Percentiles rank a stretch among this genome's conserved stretches.
Conservation (phyloP, 2,329 filamentous ascomycete genomes). For the Penicillium italicum region DNA sequence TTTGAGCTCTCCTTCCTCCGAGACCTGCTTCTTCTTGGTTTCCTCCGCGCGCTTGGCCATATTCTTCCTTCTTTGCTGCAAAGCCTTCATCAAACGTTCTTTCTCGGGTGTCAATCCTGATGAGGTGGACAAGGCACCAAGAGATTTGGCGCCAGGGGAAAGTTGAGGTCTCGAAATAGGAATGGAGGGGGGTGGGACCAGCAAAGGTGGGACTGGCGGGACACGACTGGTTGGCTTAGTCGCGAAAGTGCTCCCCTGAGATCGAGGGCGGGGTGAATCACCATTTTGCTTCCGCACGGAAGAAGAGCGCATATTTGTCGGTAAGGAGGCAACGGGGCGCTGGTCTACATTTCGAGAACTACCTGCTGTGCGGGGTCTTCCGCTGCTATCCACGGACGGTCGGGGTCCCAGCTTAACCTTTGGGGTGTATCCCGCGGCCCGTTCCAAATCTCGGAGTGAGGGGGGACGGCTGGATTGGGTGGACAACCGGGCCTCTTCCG, state of each 20-base stretch:
- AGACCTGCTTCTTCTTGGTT: constrained; percentile 25
- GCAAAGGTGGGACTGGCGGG: constrained; percentile 39
- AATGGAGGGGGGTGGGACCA: constrained; percentile 39
- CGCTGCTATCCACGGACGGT: constrained; percentile 63
- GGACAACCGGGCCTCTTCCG: constrained; percentile 37
- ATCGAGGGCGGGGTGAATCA: constrained; percentile 42
- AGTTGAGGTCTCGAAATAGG: constrained; percentile 33
- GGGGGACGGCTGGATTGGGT: constrained; percentile 45
- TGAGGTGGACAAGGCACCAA: constrained; percentile 46
- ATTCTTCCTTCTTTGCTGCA: constrained; percentile 84
- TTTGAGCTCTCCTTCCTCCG: constrained; percentile 12
- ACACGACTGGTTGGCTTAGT: constrained; percentile 28
- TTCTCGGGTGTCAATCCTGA: constrained; percentile 79
- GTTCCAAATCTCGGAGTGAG: constrained; percentile 45
- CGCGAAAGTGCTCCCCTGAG: constrained; percentile 39
- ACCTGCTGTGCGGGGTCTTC: constrained; percentile 59
- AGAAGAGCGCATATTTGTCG: constrained; percentile 71
- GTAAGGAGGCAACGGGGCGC: constrained; percentile 73
- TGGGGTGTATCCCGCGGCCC: constrained; percentile 39
- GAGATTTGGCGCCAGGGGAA: constrained; percentile 41
- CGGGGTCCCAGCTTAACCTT: constrained; percentile 89
- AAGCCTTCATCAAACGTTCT: constrained; percentile 85
- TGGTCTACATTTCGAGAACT: constrained; percentile 48
- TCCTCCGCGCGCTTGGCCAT: constrained; percentile 45
- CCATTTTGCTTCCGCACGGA: constrained; percentile 49